Evolutionary conservation across 1,139 yeast genomes (phyloP).

Genomic region (Candida pseudoviswanathii): DNA sequence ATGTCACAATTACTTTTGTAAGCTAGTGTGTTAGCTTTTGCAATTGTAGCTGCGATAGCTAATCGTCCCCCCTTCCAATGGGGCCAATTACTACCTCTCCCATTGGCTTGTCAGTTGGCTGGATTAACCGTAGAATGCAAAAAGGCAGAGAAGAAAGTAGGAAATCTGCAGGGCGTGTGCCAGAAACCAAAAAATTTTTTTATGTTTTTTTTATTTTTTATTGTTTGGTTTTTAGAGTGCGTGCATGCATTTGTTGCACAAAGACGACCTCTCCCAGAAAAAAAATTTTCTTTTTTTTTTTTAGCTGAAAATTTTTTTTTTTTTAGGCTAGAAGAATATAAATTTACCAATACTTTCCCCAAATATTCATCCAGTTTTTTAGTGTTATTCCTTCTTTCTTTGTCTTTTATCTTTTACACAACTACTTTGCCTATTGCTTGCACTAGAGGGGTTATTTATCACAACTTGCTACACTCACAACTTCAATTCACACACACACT

Average conservation of each 20-base stretch:
- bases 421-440: neutral
- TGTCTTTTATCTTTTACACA: too few relatives aligned
- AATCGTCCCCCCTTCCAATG: too few relatives aligned
- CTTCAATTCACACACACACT: too few relatives aligned
- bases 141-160: too few relatives aligned
- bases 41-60: too few relatives aligned
- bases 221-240: neutral
- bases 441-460: too few relatives aligned
- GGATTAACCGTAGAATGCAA: neutral
- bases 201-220: neutral
- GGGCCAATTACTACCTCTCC: too few relatives aligned
- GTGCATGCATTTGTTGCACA: neutral
- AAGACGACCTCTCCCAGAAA: neutral
- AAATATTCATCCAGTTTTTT: neutral
- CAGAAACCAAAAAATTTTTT: neutral
- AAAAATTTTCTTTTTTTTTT: constrained; percentile 2
- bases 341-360: constrained; percentile 5
- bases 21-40: too few relatives aligned
- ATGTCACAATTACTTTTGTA: too few relatives aligned
- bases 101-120: too few relatives aligned
- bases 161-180: neutral
- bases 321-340: neutral
- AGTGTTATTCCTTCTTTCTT: neutral
- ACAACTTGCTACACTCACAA: neutral
- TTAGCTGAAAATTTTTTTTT: constrained; percentile 1